Percentiles rank a stretch among this genome's conserved stretches.
These are phyloP conservation scores for Cryptosporidium ubiquitum DNA, from an alignment of 169 alveolate species.

Conservation along the genomic window DNA sequence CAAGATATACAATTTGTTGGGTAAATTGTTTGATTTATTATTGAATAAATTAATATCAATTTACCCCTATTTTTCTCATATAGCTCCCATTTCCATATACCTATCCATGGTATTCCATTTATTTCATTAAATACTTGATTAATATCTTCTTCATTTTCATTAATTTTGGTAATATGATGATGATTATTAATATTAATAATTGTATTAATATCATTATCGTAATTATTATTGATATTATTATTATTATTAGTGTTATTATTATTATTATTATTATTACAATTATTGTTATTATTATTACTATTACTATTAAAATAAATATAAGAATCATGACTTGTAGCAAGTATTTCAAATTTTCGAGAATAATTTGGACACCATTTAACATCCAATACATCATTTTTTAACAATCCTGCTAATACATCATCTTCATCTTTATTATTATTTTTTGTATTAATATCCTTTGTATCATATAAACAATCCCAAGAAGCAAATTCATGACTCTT, in stretches of 20 bases:
- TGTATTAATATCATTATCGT: neutral
- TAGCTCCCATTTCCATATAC: constrained; percentile 67
- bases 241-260: neutral
- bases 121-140: neutral
- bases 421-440: neutral
- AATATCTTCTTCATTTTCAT: neutral
- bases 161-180: neutral
- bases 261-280: neutral
- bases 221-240: neutral
- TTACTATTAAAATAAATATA: neutral
- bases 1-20: constrained; percentile 40
- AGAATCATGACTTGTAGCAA: constrained; percentile 38
- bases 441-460: neutral
- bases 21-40: constrained; percentile 11
- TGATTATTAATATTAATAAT: neutral
- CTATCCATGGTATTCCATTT: constrained; percentile 62
- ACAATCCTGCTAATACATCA: neutral
- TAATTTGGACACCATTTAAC: constrained; percentile 69
- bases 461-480: constrained; percentile 7
- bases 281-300: neutral
- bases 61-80: neutral
- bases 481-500: neutral
- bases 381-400: constrained; percentile 22
- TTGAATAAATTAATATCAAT: constrained; percentile 12
- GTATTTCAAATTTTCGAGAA: constrained; percentile 54